Evolutionary conservation across 2,329 filamentous ascomycete genomes (phyloP).

Genomic region (Conoideocrella luteorostrata): DNA sequence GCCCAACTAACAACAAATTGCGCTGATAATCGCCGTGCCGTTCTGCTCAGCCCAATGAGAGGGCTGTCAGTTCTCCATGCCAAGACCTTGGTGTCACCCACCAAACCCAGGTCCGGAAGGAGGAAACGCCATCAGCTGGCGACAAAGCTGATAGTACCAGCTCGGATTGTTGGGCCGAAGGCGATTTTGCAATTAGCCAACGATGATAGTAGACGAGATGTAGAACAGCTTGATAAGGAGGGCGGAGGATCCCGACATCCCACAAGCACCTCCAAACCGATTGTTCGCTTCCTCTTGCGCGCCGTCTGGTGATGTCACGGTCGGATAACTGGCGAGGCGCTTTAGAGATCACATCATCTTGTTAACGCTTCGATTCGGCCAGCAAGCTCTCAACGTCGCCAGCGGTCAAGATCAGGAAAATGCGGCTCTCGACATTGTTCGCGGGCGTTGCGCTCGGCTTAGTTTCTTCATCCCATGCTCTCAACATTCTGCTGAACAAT

Average conservation of each 20-base stretch:
- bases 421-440: slow-evolving; percentile 17
- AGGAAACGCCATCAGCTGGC: background rate
- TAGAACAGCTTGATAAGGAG: background rate
- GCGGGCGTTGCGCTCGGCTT: slow-evolving; percentile 12
- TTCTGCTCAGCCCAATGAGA: background rate
- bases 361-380: background rate
- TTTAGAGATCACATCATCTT: background rate
- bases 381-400: background rate
- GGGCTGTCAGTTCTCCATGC: background rate
- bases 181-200: background rate
- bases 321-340: no score
- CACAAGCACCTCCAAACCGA: no score
- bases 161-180: background rate
- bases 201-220: background rate
- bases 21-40: background rate
- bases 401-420: slow-evolving; percentile 7
- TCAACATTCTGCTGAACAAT: slow-evolving; percentile 25
- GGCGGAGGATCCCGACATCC: background rate
- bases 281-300: no score
- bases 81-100: background rate
- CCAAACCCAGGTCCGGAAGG: background rate
- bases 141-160: background rate
- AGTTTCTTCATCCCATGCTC: slow-evolving; percentile 13
- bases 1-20: background rate
- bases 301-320: no score